Base-by-base conservation (phyloP, 2,329 filamentous ascomycete species). In the Cladosporium velox region DNA sequence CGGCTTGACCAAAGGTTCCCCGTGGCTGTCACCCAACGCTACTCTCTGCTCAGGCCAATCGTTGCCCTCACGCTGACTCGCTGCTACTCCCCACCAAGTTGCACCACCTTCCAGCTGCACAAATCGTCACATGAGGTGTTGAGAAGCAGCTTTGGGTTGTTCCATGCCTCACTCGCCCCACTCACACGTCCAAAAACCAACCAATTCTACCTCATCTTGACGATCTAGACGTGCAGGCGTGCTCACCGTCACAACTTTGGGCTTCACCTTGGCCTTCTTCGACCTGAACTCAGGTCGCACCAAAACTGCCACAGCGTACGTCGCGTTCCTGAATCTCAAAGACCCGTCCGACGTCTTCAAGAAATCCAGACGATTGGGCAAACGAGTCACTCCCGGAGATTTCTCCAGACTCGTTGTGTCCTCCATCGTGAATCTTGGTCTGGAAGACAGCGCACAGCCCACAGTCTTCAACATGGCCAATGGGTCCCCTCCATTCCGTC, bases 21-120 rank as follows among this genome's bases (percentile, higher is more conserved):
- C 49, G 35, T 64, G 34, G 49, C 60, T 63, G 8, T 30, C 21
- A 61, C 28, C 35, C 10, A 35, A 64, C 60, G 60, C 60, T 57
- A 57, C 41, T 30, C 59, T 52, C 51, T 35, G 51, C 49, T 30
- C 51, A 62, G 44, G n/a, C 59, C 59, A 61, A 51, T 61, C 44
- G 59, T 51, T 30, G 28, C 18, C 35, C 24, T 47, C 18, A 30
- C 26, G 7, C 34, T 51, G 60, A 64, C 51, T 26, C 47, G 59
- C 49, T 52, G 15, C 24, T 21, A 52, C 24, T 35, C 47, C 49
- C 59, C 44, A 52, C 44, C 59, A 30, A 7, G 30, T 41, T 52
- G 60, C 51, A 44, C 34, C 34, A 51, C 32, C 30, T 21, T 54
- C 24, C 26, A 28, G 34, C 28, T 51, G 18, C 41, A 21, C 34